Percentiles rank a stretch among this genome's conserved stretches.
These are phyloP conservation scores for Filosporella fistucella DNA, from an alignment of 495 filamentous ascomycete species.

Conservation along the genomic window DNA sequence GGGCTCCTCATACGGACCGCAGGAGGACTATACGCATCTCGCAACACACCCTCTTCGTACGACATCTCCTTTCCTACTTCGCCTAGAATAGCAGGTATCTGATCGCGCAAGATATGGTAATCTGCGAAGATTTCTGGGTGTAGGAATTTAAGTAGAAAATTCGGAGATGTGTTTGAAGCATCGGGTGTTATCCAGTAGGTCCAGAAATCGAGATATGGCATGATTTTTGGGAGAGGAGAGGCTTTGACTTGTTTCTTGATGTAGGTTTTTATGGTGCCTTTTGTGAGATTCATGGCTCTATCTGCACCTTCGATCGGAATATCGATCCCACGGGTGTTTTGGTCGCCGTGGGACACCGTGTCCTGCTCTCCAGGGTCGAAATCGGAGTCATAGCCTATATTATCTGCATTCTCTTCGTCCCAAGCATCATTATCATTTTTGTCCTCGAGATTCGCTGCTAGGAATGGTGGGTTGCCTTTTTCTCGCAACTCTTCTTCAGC, in stretches of 20 bases:
- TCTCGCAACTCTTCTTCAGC: conserved; percentile 43
- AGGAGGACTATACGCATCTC: conserved; percentile 74
- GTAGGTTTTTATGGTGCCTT: conserved; percentile 9
- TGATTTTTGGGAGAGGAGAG: conserved; percentile 29
- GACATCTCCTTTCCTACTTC: conserved; percentile 30
- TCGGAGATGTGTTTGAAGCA: conserved; percentile 32
- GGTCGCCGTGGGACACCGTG: conserved; percentile 33
- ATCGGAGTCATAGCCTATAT: conserved; percentile 22
- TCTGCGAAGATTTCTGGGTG: conserved; percentile 71
- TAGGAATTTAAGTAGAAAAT: conserved; percentile 61
- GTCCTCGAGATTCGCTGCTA: conserved; percentile 35
- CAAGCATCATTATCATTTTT: conserved; percentile 45
- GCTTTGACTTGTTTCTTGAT: conserved; percentile 21
- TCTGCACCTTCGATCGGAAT: conserved; percentile 25
- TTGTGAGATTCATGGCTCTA: conserved; percentile 26
- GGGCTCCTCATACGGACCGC: conserved; percentile 60
- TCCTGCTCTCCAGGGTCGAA: conserved; percentile 25
- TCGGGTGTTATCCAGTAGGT: conserved; percentile 18
- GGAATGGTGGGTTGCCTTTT: conserved; percentile 32
- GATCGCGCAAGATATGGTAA: conserved; percentile 66
- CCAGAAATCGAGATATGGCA: conserved; percentile 33
- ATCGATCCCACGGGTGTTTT: conserved; percentile 20
- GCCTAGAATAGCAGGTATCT: conserved; percentile 51
- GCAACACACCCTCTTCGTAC: conserved; percentile 56
- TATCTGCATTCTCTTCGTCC: conserved; percentile 21